A percentile compares a stretch with the other conserved stretches of the same genome.
Evolutionary conservation across 805 yeast genomes (phyloP).

Genomic region (Wickerhamiella azyma): DNA sequence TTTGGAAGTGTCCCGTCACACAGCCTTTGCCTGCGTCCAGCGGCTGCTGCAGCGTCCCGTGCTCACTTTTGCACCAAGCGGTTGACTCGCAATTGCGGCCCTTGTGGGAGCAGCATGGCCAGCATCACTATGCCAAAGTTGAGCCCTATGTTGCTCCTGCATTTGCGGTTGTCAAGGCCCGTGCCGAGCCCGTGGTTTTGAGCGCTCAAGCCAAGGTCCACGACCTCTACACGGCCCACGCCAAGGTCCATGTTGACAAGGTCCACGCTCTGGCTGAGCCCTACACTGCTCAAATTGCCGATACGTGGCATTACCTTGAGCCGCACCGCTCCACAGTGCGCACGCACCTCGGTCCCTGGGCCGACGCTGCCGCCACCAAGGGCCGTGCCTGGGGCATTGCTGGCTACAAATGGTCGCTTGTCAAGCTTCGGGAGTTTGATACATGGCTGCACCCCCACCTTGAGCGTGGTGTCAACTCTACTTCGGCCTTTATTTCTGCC

Average conservation of each 20-base stretch:
- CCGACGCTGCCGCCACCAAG: not conserved
- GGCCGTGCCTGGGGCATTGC: not conserved
- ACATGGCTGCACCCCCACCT: not conserved
- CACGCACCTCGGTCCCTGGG: not conserved
- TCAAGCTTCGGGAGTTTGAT: not conserved
- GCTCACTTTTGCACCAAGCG: not conserved
- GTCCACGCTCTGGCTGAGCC: not conserved
- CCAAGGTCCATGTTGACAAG: not conserved
- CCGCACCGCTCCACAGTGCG: not conserved
- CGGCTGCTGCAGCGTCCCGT: constrained; percentile 4
- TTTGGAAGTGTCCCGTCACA: constrained; percentile 9
- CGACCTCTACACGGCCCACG: not conserved
- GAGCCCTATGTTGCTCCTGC: constrained; percentile 1
- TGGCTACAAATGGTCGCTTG: not conserved
- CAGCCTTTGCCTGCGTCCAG: not conserved
- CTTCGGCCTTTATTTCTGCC: not conserved
- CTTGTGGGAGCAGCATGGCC: constrained; percentile 2
- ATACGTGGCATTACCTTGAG: not conserved
- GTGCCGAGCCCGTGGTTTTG: not conserved
- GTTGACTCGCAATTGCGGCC: constrained; percentile 3
- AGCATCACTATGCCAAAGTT: constrained; percentile 2
- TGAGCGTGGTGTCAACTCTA: not conserved
- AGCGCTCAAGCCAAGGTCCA: not conserved
- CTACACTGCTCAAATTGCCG: not conserved
- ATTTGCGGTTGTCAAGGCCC: not conserved